Conservation (phyloP, 1,284 basidiomycete genomes). For the Apiotrichum veenhuisii region DNA sequence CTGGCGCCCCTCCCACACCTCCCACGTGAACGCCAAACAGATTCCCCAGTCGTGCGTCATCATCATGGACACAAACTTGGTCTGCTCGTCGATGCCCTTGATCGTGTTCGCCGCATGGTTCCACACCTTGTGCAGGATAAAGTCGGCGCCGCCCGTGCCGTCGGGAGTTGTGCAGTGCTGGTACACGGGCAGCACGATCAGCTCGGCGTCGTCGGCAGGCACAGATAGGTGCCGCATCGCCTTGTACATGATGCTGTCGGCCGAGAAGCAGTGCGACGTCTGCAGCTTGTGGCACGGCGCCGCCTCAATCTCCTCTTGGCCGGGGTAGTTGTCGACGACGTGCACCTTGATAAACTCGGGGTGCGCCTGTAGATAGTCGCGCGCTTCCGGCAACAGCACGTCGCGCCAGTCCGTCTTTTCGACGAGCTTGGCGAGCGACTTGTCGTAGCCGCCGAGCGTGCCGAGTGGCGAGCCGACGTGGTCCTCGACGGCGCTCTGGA, state of each 20-base stretch:
- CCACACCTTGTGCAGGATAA: constrained; percentile 47
- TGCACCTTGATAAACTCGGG: constrained; percentile 44
- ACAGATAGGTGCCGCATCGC: constrained; percentile 44
- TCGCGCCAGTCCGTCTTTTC: constrained; percentile 38
- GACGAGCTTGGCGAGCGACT: constrained; percentile 29
- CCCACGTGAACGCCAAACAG: constrained; percentile 47
- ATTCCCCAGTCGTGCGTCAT: constrained; percentile 54
- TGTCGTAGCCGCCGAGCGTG: constrained; percentile 22
- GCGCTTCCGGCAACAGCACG: constrained; percentile 43
- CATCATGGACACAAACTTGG: constrained; percentile 41
- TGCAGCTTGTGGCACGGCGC: constrained; percentile 42
- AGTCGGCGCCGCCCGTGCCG: constrained; percentile 32
- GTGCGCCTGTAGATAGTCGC: constrained; percentile 31
- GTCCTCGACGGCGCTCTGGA: background rate
- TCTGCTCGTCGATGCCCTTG: constrained; percentile 34
- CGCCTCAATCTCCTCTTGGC: constrained; percentile 37
- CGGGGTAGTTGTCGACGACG: constrained; percentile 39
- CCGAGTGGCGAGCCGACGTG: constrained; percentile 25
- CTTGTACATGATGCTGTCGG: constrained; percentile 46
- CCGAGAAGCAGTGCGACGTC: constrained; percentile 46
- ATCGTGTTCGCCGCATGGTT: constrained; percentile 41
- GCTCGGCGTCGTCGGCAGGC: constrained; percentile 49
- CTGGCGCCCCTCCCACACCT: constrained; percentile 41
- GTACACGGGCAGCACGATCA: constrained; percentile 51
- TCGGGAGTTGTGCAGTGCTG: constrained; percentile 48